Base-by-base conservation (phyloP, 495 filamentous ascomycete species). In the Aspergillus bridgeri region DNA sequence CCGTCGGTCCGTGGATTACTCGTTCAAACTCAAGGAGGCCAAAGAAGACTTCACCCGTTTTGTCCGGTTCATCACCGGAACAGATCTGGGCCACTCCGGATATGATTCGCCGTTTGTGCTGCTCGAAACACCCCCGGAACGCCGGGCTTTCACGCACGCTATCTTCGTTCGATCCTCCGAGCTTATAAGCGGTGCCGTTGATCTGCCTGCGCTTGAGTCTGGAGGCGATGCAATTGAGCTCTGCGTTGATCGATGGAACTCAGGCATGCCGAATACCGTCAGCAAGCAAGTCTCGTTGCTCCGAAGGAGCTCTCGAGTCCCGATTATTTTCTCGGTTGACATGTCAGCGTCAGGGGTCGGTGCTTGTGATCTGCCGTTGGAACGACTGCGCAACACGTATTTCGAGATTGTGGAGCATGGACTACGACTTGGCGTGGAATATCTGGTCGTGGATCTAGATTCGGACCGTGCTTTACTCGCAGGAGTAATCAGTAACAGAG, bases 11-110 rank as follows among this genome's bases (percentile, higher is more conserved):
- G 71, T 75, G 3, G 80, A 80, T 5, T 80, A 83, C 18, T 88
- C 86, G 42, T 84, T 89, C 52, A 89, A 84, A 48, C 70, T 94
- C 19, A 88, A 91, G 56, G 75, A 83, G 46, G 87, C 82, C 20
- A 89, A 90, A 61, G 82, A 89, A 59, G 87, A 90, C 57, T 89
- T 92, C 61, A 84, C 86, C 0, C 79, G 77, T 11, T 88, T 92
- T 57, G 79, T 92, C 2, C 83, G 85, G 49, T 82, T 87, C 54
- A 74, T 89, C 43, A 83, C 83, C 5, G 83, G 84, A 1, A 73
- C 79, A 46, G 77, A 81, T 43, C 71, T 80, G 3, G 77, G 71
- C 21, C 67, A 81, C 57, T 77, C 79, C 19, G 83, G 80, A 67
- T 78, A 89, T 27, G 83, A 89, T 57, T 88, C 86, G 42, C 85